Base-by-base conservation (phyloP, 2,329 filamentous ascomycete species). In the Beauveria australis region DNA sequence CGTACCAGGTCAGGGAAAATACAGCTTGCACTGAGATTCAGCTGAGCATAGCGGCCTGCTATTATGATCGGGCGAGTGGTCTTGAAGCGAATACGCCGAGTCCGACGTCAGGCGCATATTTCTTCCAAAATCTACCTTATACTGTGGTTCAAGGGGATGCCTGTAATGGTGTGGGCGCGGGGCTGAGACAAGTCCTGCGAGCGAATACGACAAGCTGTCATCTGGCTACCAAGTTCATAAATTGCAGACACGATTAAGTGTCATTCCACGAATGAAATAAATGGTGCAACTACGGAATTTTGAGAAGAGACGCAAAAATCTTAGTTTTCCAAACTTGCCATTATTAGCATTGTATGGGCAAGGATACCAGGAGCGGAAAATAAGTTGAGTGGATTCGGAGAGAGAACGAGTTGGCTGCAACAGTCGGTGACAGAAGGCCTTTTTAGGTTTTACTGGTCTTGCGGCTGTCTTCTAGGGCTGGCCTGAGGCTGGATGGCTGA, bases 81-180 rank as follows among this genome's bases (percentile, higher is more conserved):
- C 33, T 37, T 37, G 2, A 46, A 44, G 30, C 56, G 56, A 59
- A 59, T 59, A 59, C 56, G 56, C 56, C 24, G 47, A 37, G 33
- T 16, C 33, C 33, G 33, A 37, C 33, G 33, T 37, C 33, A 37
- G 33, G 33, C 33, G 33, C 33, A 37, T 5, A 5, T 37, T 14
- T 6, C 12, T 37, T 37, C 12, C 33, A 14, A 16, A 16, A 37
- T 37, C 14, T 37, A 33, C n/a, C n/a, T n/a, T 33, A 33, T 14
- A 30, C 28, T 37, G 30, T 33, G 30, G 30, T 33, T 5, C 9
- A 33, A 33, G 30, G 10, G 30, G 30, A 33, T 33, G 33, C 33
- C 14, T 37, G 5, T 14, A 37, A 37, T 16, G 33, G 12, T 16
- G 33, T 37, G 33, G 33, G 33, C 33, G 33, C 33, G 33, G 33